These are phyloP conservation scores for Globisporangium paddicum DNA, from an alignment of 352 stramenopile species.

Conservation along the genomic window DNA sequence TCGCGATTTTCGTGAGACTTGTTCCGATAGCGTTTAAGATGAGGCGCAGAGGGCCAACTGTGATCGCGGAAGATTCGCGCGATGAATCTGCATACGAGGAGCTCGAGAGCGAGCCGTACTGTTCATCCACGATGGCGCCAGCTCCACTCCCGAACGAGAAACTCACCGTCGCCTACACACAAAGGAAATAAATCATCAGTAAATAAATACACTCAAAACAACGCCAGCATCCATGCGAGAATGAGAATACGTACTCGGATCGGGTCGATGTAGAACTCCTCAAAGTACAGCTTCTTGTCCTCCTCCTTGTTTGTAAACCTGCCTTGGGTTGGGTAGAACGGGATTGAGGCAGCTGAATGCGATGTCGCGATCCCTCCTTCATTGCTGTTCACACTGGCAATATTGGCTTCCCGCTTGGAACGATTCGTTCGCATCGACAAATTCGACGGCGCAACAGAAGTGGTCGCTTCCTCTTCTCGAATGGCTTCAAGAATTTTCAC, in stretches of 20 bases:
- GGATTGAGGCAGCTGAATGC: slow-evolving; percentile 9
- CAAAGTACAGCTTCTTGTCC: slow-evolving; percentile 86
- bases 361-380: neutral
- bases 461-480: slow-evolving; percentile 51
- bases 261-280: slow-evolving; percentile 84
- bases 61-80: slow-evolving; percentile 36
- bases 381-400: slow-evolving; percentile 13
- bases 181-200: neutral
- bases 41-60: slow-evolving; percentile 70
- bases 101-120: slow-evolving; percentile 29
- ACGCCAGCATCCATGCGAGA: neutral
- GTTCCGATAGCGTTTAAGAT: slow-evolving; percentile 86
- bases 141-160: slow-evolving; percentile 77
- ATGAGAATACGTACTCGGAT: slow-evolving; percentile 46
- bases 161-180: slow-evolving; percentile 61
- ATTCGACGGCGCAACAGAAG: slow-evolving; percentile 35
- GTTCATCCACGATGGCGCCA: slow-evolving; percentile 57
- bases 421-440: slow-evolving; percentile 24
- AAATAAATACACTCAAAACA: neutral
- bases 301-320: slow-evolving; percentile 49
- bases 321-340: slow-evolving; percentile 21
- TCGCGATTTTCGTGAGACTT: slow-evolving; percentile 86
- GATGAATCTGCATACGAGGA: slow-evolving; percentile 18
- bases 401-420: slow-evolving; percentile 17
- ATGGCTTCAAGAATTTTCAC: slow-evolving; percentile 69